Conservation (phyloP, 495 filamentous ascomycete species). For the Hypoxylon crocopeplum region DNA sequence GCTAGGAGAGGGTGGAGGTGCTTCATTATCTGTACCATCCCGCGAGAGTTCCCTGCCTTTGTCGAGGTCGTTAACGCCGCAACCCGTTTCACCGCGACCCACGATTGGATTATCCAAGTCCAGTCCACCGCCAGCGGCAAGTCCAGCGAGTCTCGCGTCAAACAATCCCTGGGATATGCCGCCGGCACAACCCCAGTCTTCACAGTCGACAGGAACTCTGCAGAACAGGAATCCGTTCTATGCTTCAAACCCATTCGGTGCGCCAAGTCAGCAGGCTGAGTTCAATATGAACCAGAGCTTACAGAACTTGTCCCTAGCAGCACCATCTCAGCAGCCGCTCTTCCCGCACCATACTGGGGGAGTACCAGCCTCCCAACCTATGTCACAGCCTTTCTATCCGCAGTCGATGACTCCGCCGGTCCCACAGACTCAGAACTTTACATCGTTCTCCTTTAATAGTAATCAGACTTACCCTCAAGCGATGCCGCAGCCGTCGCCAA, state of each 20-base stretch:
- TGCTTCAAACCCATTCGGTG: constrained; percentile 59
- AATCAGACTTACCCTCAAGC: constrained; percentile 56
- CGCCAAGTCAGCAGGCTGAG: constrained; percentile 49
- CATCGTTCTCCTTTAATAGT: constrained; percentile 50
- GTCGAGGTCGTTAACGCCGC: constrained; percentile 54
- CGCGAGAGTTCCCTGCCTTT: constrained; percentile 43
- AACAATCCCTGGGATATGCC: constrained; percentile 73
- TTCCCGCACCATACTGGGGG: constrained; percentile 89
- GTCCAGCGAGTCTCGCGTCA: constrained; percentile 47
- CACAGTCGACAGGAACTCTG: constrained; percentile 64
- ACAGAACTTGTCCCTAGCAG: constrained; percentile 74
- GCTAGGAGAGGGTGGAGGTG: constrained; percentile 69
- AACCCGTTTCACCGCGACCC: constrained; percentile 30
- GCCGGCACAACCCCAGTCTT: constrained; percentile 58
- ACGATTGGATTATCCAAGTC: constrained; percentile 38
- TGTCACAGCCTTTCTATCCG: constrained; percentile 53
- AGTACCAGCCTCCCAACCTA: constrained; percentile 62
- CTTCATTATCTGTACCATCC: constrained; percentile 46
- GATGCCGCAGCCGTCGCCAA: constrained; percentile 43
- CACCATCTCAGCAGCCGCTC: constrained; percentile 67
- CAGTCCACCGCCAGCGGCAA: constrained; percentile 38
- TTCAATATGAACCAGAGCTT: constrained; percentile 68
- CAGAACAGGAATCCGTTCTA: constrained; percentile 60
- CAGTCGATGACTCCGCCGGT: constrained; percentile 67
- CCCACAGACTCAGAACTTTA: constrained; percentile 60